A percentile compares a stretch with the other conserved stretches of the same genome.
phyloP scores from a whole-genome alignment of 805 yeast genomes.

The Candida railenensis region DNA sequence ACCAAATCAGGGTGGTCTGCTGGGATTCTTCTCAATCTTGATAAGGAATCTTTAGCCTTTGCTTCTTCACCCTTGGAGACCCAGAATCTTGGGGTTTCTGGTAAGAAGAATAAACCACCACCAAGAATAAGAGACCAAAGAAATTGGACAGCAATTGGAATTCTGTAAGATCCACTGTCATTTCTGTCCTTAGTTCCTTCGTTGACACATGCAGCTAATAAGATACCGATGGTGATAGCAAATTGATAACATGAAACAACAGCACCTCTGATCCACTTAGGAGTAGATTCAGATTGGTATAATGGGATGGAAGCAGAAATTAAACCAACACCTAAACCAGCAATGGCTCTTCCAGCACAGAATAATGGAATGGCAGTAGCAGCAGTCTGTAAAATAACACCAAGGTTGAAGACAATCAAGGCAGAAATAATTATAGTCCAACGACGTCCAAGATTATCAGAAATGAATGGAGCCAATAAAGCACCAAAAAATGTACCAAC shows the following conservation, averaged over 20 bases:
- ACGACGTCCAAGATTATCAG: constrained; percentile 40
- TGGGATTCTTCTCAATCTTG: constrained; percentile 49
- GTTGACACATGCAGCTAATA: constrained; percentile 37
- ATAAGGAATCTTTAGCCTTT: constrained; percentile 29
- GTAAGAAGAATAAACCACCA: constrained; percentile 31
- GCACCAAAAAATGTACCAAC: constrained; percentile 45
- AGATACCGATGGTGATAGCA: constrained; percentile 39
- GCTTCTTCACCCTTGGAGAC: constrained; percentile 24
- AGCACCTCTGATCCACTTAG: constrained; percentile 45
- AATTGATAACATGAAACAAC: constrained; percentile 39
- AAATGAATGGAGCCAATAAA: constrained; percentile 33
- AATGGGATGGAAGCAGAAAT: constrained; percentile 38
- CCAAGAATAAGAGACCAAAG: constrained; percentile 33
- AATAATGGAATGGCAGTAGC: constrained; percentile 34
- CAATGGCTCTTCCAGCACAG: constrained; percentile 37
- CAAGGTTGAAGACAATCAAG: constrained; percentile 34
- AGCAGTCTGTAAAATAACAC: constrained; percentile 38
- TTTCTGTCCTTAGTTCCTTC: constrained; percentile 32
- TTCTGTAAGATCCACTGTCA: constrained; percentile 39
- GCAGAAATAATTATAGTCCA: constrained; percentile 34
- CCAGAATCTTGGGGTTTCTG: constrained; percentile 42
- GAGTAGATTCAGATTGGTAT: constrained; percentile 41
- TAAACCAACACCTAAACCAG: constrained; percentile 43
- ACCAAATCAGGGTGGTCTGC: constrained; percentile 59
- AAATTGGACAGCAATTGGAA: constrained; percentile 42